A percentile compares a stretch with the other conserved stretches of the same genome.
These are phyloP conservation scores for Trichoderma oligosporum DNA, from an alignment of 2,329 filamentous ascomycete genomes.

Conservation along the genomic window DNA sequence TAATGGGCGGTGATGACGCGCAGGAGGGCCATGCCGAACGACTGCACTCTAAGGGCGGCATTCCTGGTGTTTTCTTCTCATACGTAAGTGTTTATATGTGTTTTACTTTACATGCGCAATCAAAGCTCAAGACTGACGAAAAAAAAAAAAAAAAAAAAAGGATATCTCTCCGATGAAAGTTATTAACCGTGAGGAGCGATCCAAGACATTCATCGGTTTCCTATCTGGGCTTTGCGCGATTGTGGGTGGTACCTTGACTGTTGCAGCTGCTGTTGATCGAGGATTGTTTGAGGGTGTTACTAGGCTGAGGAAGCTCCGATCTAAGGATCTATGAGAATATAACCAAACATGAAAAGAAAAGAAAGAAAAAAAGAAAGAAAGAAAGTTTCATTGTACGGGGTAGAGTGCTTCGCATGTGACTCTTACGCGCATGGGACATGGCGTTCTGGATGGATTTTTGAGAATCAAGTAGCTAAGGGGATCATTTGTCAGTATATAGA, in stretches of 20 bases:
- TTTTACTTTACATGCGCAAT: too few relatives aligned
- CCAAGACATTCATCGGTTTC: conserved; percentile 89
- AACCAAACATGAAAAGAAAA: too few relatives aligned
- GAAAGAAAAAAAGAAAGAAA: too few relatives aligned
- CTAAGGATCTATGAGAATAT: conserved; percentile 52
- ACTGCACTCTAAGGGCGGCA: conserved; percentile 82
- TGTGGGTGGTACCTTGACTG: conserved; percentile 89
- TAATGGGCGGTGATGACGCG: conserved; percentile 77
- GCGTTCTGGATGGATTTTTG: conserved; percentile 23
- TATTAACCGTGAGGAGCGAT: conserved; percentile 86
- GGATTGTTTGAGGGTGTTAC: conserved; percentile 84
- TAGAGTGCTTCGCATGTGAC: conserved; percentile 8
- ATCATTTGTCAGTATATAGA: conserved; percentile 7
- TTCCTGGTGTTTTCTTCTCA: conserved; percentile 97
- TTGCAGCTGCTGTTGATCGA: conserved; percentile 88
- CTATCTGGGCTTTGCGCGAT: conserved; percentile 91
- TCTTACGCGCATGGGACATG: conserved; percentile 18
- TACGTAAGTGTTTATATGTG: conserved; percentile 64
- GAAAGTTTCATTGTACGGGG: not conserved
- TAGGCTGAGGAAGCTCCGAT: conserved; percentile 79
- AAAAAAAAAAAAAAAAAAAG: too few relatives aligned
- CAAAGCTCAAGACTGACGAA: too few relatives aligned
- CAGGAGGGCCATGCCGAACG: conserved; percentile 90
- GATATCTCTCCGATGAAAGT: conserved; percentile 99
- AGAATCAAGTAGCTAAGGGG: conserved; percentile 22